phyloP scores from a whole-genome alignment of 306 rosid species.

The Casuarina equisetifolia region DNA sequence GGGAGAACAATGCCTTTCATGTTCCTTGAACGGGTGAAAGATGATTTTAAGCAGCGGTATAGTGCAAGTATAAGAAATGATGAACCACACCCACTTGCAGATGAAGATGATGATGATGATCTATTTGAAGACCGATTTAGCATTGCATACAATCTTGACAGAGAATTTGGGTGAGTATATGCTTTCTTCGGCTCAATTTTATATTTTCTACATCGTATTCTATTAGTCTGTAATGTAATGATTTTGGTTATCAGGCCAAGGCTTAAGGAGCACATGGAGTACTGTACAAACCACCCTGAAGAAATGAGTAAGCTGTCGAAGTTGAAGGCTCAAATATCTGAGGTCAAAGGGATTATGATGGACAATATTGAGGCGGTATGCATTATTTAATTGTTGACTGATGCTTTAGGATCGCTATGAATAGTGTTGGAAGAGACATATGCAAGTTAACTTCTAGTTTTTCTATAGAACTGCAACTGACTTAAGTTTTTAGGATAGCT shows the following conservation, averaged over 20 bases:
- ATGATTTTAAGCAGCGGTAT: conserved; percentile 78
- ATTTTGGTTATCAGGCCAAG: conserved; percentile 62
- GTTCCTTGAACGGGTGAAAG: conserved; percentile 91
- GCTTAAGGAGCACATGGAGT: conserved; percentile 95
- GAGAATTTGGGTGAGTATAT: conserved; percentile 85
- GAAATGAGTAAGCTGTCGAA: conserved; percentile 92
- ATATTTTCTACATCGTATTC: conserved; percentile 3
- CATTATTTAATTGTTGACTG: conserved; percentile 11
- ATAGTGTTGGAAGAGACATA: not conserved
- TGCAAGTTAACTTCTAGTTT: not conserved
- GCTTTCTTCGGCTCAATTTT: conserved; percentile 12
- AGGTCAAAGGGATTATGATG: conserved; percentile 96
- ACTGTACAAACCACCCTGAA: conserved; percentile 89
- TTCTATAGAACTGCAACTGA: not conserved
- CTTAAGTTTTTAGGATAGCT: not conserved
- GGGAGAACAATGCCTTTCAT: conserved; percentile 89
- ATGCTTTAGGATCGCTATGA: not conserved
- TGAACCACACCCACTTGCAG: conserved; percentile 66
- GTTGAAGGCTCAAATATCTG: conserved; percentile 93
- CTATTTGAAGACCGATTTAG: conserved; percentile 83
- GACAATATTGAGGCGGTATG: conserved; percentile 93
- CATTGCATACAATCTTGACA: conserved; percentile 87
- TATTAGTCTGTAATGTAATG: conserved; percentile 10
- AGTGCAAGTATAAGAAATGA: conserved; percentile 57
- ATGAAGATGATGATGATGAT: conserved; percentile 72